Percentiles rank a stretch among this genome's conserved stretches.
Evolutionary conservation across 495 filamentous ascomycete genomes (phyloP).

Genomic region (Tetracladium setigerum): DNA sequence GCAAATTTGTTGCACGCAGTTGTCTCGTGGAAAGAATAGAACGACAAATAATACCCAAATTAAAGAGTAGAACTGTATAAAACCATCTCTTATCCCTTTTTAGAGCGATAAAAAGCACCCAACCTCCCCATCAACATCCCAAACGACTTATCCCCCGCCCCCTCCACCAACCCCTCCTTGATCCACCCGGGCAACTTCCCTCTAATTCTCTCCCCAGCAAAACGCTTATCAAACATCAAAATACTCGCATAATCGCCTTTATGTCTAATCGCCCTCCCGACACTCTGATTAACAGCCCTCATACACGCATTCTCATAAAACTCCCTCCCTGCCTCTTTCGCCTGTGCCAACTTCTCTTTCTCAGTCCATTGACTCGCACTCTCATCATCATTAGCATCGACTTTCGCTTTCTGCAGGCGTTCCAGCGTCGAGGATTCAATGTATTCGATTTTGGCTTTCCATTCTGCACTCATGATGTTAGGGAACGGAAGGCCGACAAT

Average conservation of each 20-base stretch:
- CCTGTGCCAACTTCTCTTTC: constrained; percentile 24
- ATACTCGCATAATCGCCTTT: constrained; percentile 84
- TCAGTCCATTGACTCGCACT: background rate
- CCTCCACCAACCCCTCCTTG: constrained; percentile 46
- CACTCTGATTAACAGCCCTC: constrained; percentile 93
- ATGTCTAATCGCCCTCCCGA: constrained; percentile 88
- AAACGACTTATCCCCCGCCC: constrained; percentile 37
- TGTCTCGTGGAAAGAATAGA: too few relatives aligned
- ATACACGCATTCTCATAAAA: constrained; percentile 96
- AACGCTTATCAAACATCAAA: constrained; percentile 74
- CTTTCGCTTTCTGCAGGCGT: constrained; percentile 24
- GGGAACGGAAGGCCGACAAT: constrained; percentile 91
- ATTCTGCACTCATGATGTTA: constrained; percentile 81
- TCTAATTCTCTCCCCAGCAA: constrained; percentile 57
- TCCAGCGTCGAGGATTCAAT: constrained; percentile 61
- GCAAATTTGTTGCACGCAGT: too few relatives aligned
- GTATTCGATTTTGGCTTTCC: constrained; percentile 85
- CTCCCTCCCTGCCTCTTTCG: constrained; percentile 64
- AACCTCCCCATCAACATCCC: constrained; percentile 47
- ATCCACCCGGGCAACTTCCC: constrained; percentile 89
- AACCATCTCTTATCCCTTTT: too few relatives aligned
- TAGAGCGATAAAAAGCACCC: constrained; percentile 48
- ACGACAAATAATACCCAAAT: too few relatives aligned
- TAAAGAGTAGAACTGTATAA: too few relatives aligned
- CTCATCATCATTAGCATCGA: too few relatives aligned